Base-by-base conservation (phyloP, 495 filamentous ascomycete genomes). In the Aspergillus nanangensis region DNA sequence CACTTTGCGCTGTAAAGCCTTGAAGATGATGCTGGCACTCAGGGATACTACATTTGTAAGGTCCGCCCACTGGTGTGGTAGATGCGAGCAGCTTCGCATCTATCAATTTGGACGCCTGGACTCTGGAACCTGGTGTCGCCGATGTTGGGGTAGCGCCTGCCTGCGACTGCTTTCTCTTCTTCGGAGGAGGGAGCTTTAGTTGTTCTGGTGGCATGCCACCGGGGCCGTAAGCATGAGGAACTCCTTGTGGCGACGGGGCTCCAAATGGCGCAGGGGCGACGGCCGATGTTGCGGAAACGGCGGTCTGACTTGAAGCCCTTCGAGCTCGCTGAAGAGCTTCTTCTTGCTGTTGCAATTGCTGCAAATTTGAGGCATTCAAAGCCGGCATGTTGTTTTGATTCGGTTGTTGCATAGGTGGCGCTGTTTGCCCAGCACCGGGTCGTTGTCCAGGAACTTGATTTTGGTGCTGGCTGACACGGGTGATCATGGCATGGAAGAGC, bases 211-310 rank as follows among this genome's bases (percentile, higher is more conserved):
- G 69, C 35, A 78, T 66, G 37, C 66, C 63, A 5, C 65, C 66
- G 5, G 74, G 66, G 9, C 67, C 70, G 51, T 75, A 77, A 8
- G 61, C 60, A 44, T 72, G 74, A 11, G 88, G 86, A 18, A 82
- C 73, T 4, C 87, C 86, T 36, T 84, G 74, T 14, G 87, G 88
- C 24, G 88, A 88, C 32, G 84, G 78, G 7, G 76, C 75, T 17
- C 81, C 82, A 48, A 91, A 77, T 34, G 75, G 75, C 58, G 87
- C 87, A 0, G 83, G 80, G 0, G 80, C 61, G 0, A 80, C 72
- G 1, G 78, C 86, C n/a, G 85, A 82, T 4, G 84, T 80, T 41
- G 81, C 72, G 10, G 85, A 76, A 13, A 47, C 37, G 18, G 77
- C 68, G 48, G 73, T 79, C 18, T 83, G 75, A 51, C 79, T 82